Conservation (phyloP, 495 filamentous ascomycete species). For the Hypoxylon crocopeplum region DNA sequence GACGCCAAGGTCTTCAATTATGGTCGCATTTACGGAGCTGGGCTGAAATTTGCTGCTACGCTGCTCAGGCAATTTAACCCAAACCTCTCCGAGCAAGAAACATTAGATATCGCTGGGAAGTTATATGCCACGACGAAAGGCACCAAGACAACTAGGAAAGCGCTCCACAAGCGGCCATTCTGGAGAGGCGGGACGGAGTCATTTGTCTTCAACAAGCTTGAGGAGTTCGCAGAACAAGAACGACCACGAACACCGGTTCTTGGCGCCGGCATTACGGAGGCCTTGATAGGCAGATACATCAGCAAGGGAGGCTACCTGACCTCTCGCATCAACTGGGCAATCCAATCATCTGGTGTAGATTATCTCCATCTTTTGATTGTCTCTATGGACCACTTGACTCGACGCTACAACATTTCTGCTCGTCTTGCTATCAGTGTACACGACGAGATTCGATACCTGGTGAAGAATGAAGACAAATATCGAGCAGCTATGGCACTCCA, state of each 20-base stretch:
- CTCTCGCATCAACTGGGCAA: conserved; percentile 98
- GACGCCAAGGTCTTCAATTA: conserved; percentile 99
- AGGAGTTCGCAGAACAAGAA: conserved; percentile 97
- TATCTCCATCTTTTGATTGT: conserved; percentile 96
- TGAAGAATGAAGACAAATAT: conserved; percentile 86
- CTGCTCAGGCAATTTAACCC: conserved; percentile 94
- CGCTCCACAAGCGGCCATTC: conserved; percentile 75
- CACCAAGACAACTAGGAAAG: conserved; percentile 70
- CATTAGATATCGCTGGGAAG: conserved; percentile 73
- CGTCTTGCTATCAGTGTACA: conserved; percentile 94
- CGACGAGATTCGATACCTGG: conserved; percentile 95
- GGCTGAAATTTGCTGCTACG: conserved; percentile 88
- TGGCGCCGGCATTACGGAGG: conserved; percentile 97
- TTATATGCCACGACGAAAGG: conserved; percentile 93
- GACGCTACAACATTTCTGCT: conserved; percentile 83
- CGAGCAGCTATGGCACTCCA: conserved; percentile 89
- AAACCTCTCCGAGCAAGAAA: conserved; percentile 74
- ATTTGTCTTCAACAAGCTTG: conserved; percentile 96
- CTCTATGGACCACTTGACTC: conserved; percentile 90
- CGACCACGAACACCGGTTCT: conserved; percentile 88
- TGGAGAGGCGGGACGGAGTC: conserved; percentile 97
- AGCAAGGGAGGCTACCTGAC: conserved; percentile 93
- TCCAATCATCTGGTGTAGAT: conserved; percentile 96
- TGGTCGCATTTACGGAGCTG: conserved; percentile 96
- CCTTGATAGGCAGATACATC: conserved; percentile 84